These are phyloP conservation scores for Juglanconis juglandina DNA, from an alignment of 2,329 filamentous ascomycete species.

Conservation along the genomic window DNA sequence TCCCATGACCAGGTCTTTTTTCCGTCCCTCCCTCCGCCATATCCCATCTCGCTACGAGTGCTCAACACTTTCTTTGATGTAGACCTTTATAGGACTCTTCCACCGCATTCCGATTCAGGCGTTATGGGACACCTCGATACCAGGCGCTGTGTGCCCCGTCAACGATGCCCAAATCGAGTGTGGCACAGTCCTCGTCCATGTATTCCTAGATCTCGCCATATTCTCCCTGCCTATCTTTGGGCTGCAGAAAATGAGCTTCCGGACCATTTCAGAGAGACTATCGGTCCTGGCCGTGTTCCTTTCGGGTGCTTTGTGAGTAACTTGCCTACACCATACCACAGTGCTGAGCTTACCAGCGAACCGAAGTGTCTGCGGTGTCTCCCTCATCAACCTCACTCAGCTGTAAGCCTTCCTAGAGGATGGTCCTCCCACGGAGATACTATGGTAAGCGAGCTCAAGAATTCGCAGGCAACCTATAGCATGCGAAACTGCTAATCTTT, in stretches of 20 bases:
- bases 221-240: slow-evolving; percentile 2
- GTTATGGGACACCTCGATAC: slow-evolving; percentile 1
- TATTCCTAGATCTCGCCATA: slow-evolving; percentile 1
- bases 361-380: background rate
- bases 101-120: slow-evolving; percentile 4
- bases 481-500: background rate
- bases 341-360: background rate
- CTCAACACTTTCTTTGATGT: no score
- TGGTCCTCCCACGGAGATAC: background rate
- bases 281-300: background rate
- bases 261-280: background rate
- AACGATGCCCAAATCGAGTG: slow-evolving; percentile 5
- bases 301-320: background rate
- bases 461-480: background rate
- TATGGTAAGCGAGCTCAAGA: background rate
- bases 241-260: background rate
- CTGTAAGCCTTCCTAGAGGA: background rate
- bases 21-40: no score
- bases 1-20: no score
- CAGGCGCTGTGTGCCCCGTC: background rate
- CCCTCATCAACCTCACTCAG: slow-evolving; percentile 2
- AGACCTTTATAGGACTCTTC: background rate
- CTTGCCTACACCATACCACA: background rate
- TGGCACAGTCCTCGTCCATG: slow-evolving; percentile 4
- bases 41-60: no score